Percentiles rank a stretch among this genome's conserved stretches.
Conservation (phyloP, 805 yeast species). For the Saccharomyces jurei region DNA sequence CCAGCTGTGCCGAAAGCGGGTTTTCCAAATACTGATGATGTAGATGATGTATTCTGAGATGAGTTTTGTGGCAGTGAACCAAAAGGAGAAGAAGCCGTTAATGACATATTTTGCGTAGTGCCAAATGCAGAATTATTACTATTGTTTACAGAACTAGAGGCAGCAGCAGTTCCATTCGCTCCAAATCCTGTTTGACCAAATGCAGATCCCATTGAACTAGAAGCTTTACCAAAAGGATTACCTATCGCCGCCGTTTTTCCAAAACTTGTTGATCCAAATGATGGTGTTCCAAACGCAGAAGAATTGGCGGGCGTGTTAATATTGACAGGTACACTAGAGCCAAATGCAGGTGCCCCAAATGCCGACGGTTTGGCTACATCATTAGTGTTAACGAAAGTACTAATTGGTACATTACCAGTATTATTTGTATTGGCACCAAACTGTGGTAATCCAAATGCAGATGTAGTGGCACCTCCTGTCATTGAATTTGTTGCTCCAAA, state of each 20-base stretch:
- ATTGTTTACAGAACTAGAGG: background rate
- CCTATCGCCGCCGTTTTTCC: constrained; percentile 5
- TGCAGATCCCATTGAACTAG: constrained; percentile 1
- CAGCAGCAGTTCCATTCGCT: background rate
- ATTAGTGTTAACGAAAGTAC: background rate
- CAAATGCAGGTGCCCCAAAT: constrained; percentile 19
- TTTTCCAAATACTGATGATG: constrained; percentile 13
- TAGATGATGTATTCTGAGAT: background rate
- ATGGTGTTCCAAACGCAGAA: constrained; percentile 19
- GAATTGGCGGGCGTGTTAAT: constrained; percentile 1
- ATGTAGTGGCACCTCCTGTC: background rate
- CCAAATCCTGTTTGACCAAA: constrained; percentile 7
- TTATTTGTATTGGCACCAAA: constrained; percentile 2
- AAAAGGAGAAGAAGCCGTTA: constrained; percentile 9
- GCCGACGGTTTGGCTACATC: constrained; percentile 4
- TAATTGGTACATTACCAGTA: background rate
- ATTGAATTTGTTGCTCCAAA: constrained; percentile 1
- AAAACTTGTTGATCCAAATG: constrained; percentile 14
- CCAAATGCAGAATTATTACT: constrained; percentile 17
- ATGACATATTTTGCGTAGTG: constrained; percentile 1
- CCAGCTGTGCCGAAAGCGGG: constrained; percentile 19
- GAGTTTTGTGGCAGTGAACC: constrained; percentile 8
- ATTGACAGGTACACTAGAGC: constrained; percentile 4
- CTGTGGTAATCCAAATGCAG: constrained; percentile 4
- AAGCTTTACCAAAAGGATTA: constrained; percentile 2